These are phyloP conservation scores for Chaetomium fimeti DNA, from an alignment of 495 filamentous ascomycete genomes.

Conservation along the genomic window DNA sequence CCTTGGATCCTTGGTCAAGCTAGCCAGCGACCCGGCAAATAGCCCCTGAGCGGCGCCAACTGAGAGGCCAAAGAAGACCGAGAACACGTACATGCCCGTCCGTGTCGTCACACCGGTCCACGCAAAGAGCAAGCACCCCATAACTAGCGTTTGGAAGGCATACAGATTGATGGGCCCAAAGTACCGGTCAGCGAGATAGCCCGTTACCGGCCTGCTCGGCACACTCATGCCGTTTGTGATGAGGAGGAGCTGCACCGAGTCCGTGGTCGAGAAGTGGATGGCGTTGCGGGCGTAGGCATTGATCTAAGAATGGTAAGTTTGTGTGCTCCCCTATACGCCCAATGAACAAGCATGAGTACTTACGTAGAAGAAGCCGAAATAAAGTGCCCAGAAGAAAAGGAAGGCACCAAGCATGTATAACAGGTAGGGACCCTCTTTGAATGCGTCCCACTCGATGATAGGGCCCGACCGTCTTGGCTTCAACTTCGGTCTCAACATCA, in stretches of 20 bases:
- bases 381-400: constrained; percentile 45
- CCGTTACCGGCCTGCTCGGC: constrained; percentile 39
- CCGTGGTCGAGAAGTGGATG: constrained; percentile 40
- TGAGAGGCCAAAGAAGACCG: constrained; percentile 42
- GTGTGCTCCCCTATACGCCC: too few relatives aligned
- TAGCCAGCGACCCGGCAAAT: constrained; percentile 41
- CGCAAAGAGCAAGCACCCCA: constrained; percentile 39
- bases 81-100: constrained; percentile 44
- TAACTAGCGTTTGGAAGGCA: constrained; percentile 31
- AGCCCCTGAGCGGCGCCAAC: constrained; percentile 43
- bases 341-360: constrained; percentile 20
- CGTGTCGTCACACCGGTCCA: constrained; percentile 42
- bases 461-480: constrained; percentile 37
- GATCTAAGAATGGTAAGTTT: constrained; percentile 27
- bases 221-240: constrained; percentile 45
- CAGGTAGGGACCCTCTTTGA: constrained; percentile 42
- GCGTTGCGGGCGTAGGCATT: constrained; percentile 44
- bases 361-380: constrained; percentile 50
- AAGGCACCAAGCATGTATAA: constrained; percentile 42
- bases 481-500: constrained; percentile 38
- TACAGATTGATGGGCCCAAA: constrained; percentile 45
- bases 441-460: constrained; percentile 45
- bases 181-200: constrained; percentile 42
- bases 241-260: constrained; percentile 44
- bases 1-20: constrained; percentile 40